Base-by-base conservation (phyloP, 2,329 filamentous ascomycete genomes). In the Verticillium albo-atrum region DNA sequence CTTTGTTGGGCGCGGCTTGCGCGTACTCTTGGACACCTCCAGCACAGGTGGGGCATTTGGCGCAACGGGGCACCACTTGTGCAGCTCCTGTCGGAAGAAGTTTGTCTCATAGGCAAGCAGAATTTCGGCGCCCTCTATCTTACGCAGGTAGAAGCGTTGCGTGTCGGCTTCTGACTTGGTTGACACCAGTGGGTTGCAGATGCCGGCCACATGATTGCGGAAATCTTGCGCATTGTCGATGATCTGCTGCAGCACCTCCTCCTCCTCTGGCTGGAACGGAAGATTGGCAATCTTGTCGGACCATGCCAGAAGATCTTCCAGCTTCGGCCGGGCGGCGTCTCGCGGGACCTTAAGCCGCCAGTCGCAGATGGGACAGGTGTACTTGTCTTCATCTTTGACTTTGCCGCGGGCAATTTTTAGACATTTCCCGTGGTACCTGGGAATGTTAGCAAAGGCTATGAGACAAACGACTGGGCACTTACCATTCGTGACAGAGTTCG, bases 401-500 rank as follows among this genome's bases (percentile, higher is more conserved):
- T 98, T 99, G 57, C 95, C 95, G 55, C 95, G 87, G 3, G 95
- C 95, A 69, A 99, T 97, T 78, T 99, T 99, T 37, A 99, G 81
- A 68, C 95, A 99, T 74, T 97, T 98, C 61, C 95, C 94, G 69
- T 99, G 95, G 70, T 99, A 99, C 90, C 90, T 93, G 62, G 6
- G 14, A 5, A 5, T 14, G 35, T 57, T 57, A 34, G 55, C 37
- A 28, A 1, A 14, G 26, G 6, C 30, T 14, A 1, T 14, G 23
- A 60, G 30, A 34, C 35, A 28, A 9, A 52, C 58, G 26, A 54
- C 12, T 2, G 54, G 5, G 7, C 26, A 50, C 87, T 79, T 74
- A 93, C 95, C 95, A 99, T 78, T 99, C 95, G 69, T 97, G 94
- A 74, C 95, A 99, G 42, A 97, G 82, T 72, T 98, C 95, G 72